phyloP scores from a whole-genome alignment of 352 stramenopile species.

The Phytophthora pisi region DNA sequence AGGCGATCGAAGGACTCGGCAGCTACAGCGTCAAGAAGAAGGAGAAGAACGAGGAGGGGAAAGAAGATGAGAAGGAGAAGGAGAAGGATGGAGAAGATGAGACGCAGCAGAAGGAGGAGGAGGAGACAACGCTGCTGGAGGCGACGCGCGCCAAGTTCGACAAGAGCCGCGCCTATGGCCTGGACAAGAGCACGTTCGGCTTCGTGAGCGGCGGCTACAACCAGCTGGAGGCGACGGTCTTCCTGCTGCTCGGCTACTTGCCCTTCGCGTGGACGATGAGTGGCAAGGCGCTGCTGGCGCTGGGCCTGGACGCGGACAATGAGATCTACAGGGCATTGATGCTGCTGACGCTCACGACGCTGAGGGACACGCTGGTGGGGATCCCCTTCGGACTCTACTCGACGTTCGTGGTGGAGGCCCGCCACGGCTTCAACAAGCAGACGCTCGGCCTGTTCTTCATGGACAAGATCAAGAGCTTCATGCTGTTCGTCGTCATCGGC shows the following conservation, averaged over 20 bases:
- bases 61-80: conserved; percentile 23
- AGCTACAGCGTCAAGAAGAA: conserved; percentile 41
- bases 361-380: conserved; percentile 61
- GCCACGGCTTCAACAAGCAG: conserved; percentile 99
- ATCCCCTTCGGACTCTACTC: conserved; percentile 90
- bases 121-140: conserved; percentile 66
- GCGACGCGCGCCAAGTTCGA: conserved; percentile 93
- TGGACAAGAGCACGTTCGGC: conserved; percentile 96
- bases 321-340: conserved; percentile 87
- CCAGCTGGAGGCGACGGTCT: conserved; percentile 79
- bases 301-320: conserved; percentile 65
- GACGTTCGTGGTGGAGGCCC: conserved; percentile 96
- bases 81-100: conserved; percentile 20
- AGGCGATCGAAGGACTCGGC: conserved; percentile 58
- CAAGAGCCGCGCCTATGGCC: conserved; percentile 93
- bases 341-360: conserved; percentile 67
- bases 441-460: conserved; percentile 93
- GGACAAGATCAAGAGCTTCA: conserved; percentile 95
- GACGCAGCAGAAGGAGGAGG: conserved; percentile 8
- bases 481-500: conserved; percentile 86
- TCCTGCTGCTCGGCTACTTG: conserved; percentile 92
- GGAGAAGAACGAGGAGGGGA: conserved; percentile 5
- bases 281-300: conserved; percentile 52
- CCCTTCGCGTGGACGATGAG: conserved; percentile 94
- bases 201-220: conserved; percentile 91